Evolutionary conservation across 331 rosid species (phyloP).

Genomic region (Cucumis variabilis): DNA sequence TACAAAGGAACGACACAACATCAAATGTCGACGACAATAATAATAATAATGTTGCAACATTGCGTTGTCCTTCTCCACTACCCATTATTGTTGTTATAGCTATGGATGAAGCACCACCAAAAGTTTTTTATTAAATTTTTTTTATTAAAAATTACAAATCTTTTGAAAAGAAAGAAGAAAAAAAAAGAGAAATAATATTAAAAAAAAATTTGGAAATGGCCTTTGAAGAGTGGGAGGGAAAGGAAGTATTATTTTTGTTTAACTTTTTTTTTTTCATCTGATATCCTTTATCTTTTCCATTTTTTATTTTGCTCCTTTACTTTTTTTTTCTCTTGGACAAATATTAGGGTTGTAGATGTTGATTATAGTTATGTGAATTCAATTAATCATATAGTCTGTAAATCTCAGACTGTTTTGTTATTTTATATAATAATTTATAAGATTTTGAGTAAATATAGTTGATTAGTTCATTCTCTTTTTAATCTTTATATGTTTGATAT

Average conservation of each 20-base stretch:
- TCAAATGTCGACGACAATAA: constrained; percentile 19
- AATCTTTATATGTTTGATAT: no score
- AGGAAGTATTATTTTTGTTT: neutral
- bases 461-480: no score
- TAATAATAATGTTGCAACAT: neutral
- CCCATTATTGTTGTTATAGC: constrained; percentile 21
- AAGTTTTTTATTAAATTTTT: neutral
- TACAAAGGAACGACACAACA: constrained; percentile 21
- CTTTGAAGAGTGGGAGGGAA: constrained; percentile 25
- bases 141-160: neutral
- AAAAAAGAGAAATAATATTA: neutral
- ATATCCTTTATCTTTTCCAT: neutral
- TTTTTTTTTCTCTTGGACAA: neutral
- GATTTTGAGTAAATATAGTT: no score
- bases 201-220: constrained; percentile 12
- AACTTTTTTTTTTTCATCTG: neutral
- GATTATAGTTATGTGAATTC: neutral
- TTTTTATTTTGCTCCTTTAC: neutral
- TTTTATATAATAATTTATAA: neutral
- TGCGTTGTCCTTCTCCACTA: constrained; percentile 9
- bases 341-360: constrained; percentile 3
- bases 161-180: neutral
- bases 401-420: constrained; percentile 1
- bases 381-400: neutral
- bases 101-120: constrained; percentile 12